Conservation (phyloP, 2,329 filamentous ascomycete species). For the Colletotrichum gigasporum region DNA sequence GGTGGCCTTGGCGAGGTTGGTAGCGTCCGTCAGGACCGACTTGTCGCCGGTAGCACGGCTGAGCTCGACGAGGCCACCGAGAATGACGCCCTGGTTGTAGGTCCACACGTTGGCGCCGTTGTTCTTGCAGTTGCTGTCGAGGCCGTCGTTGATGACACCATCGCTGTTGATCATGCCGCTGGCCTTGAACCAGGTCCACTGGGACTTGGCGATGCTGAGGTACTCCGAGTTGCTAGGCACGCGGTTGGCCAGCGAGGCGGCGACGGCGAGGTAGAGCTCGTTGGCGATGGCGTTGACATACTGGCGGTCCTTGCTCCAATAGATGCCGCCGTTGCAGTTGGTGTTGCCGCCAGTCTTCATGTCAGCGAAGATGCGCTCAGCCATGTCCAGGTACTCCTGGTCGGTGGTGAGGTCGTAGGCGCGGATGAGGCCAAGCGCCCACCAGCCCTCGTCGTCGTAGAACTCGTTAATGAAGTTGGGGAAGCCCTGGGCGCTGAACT, state of each 20-base stretch:
- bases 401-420: conserved; percentile 64
- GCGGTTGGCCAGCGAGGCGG: conserved; percentile 62
- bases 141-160: conserved; percentile 63
- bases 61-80: conserved; percentile 64
- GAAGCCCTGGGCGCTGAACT: conserved; percentile 38
- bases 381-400: conserved; percentile 60
- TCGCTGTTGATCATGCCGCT: conserved; percentile 62
- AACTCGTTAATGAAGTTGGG: conserved; percentile 59
- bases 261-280: conserved; percentile 64
- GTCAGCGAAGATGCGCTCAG: conserved; percentile 64
- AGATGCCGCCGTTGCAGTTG: conserved; percentile 63
- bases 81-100: conserved; percentile 68
- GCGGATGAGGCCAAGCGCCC: conserved; percentile 67
- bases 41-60: conserved; percentile 52
- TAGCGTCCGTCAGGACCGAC: conserved; percentile 52
- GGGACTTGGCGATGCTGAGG: conserved; percentile 56
- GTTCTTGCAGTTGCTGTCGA: conserved; percentile 58
- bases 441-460: conserved; percentile 73
- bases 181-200: conserved; percentile 63
- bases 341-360: conserved; percentile 59
- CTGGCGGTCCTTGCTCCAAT: conserved; percentile 62
- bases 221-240: conserved; percentile 51
- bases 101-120: conserved; percentile 60
- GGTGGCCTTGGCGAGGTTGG: conserved; percentile 61
- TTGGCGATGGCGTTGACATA: conserved; percentile 67